Evolutionary conservation across 331 rosid species (phyloP).

Genomic region (Malus hybrid): DNA sequence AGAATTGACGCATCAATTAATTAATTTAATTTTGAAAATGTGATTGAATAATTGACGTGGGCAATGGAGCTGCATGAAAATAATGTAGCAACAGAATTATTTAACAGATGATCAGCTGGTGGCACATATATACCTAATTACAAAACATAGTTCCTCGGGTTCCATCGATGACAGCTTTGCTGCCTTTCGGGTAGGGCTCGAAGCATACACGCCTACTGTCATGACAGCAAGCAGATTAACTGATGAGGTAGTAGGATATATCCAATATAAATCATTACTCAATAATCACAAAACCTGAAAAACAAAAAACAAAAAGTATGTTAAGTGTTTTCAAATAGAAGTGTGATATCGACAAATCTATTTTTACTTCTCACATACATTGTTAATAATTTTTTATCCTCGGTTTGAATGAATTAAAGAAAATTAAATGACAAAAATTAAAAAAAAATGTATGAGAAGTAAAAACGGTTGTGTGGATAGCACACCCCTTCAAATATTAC

Average conservation of each 20-base stretch:
- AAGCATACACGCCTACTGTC: conserved; percentile 4
- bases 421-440: too few relatives aligned
- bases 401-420: too few relatives aligned
- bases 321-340: too few relatives aligned
- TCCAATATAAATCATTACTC: not conserved
- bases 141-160: not conserved
- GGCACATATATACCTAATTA: not conserved
- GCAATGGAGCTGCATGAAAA: conserved; percentile 15
- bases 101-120: not conserved
- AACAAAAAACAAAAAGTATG: not conserved
- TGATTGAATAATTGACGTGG: not conserved
- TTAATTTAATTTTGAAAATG: not conserved
- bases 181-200: conserved; percentile 10
- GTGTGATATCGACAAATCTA: too few relatives aligned
- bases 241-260: not conserved
- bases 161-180: conserved; percentile 16
- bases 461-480: too few relatives aligned
- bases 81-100: conserved; percentile 5
- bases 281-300: not conserved
- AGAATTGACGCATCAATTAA: not conserved
- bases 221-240: conserved; percentile 16
- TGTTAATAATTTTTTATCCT: too few relatives aligned
- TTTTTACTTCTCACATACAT: too few relatives aligned
- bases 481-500: too few relatives aligned
- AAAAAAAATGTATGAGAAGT: too few relatives aligned